Evolutionary conservation across 1,284 basidiomycete species (phyloP).

Genomic region (Lentinula novae-zelandiae): DNA sequence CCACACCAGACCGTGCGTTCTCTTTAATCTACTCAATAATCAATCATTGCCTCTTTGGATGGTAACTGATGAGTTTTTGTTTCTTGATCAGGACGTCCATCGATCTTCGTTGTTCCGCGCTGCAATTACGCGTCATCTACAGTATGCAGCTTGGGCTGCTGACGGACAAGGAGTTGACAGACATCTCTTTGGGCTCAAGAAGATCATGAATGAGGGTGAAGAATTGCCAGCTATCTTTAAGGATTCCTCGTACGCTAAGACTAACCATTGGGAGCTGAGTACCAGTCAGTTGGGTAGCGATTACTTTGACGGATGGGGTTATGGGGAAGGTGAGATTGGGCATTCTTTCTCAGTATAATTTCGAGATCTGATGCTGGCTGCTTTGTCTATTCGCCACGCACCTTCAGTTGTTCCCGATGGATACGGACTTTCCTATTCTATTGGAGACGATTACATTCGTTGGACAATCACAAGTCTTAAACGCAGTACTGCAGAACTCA

Average conservation of each 20-base stretch:
- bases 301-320: conserved; percentile 94
- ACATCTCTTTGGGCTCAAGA: conserved; percentile 93
- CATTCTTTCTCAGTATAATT: conserved; percentile 5
- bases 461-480: conserved; percentile 92
- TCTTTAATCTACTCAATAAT: not conserved
- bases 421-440: conserved; percentile 91
- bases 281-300: conserved; percentile 86
- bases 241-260: conserved; percentile 71
- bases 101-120: conserved; percentile 72
- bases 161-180: conserved; percentile 95
- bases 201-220: conserved; percentile 76
- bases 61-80: not conserved
- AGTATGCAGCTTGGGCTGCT: conserved; percentile 88
- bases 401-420: conserved; percentile 82
- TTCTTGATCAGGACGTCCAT: conserved; percentile 45
- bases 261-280: conserved; percentile 88
- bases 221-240: conserved; percentile 74
- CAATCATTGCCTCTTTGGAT: not conserved
- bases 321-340: conserved; percentile 80
- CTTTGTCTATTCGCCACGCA: not conserved
- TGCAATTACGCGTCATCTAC: conserved; percentile 80
- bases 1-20: conserved; percentile 45
- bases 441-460: conserved; percentile 83
- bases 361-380: not conserved
- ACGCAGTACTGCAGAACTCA: conserved; percentile 58